Evolutionary conservation across 1,139 yeast species (phyloP), one percentile per base, ranked within the genome.

Genomic region (Suhomyces yuchorum): DNA sequence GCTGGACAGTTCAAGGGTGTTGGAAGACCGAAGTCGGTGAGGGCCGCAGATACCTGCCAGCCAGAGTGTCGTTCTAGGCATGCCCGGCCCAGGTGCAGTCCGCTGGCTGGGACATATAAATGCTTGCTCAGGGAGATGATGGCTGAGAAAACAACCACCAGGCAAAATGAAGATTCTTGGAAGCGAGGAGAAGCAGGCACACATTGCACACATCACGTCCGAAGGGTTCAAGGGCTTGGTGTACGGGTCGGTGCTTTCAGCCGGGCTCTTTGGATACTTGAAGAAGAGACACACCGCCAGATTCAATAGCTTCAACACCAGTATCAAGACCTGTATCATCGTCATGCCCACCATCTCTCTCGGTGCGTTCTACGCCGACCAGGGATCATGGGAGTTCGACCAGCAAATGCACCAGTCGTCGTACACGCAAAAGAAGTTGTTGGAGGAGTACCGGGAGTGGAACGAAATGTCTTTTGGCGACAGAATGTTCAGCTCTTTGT

Each of bases 341-440:
- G 63, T 67, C 19, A 69, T 75, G 70, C 80, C 80, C 24, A 71
- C 79, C 8, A 62, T 74, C 45, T 61, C 73, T 1, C 49, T 66
- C 26, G 67, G 66, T 14, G 78, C 78, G 0, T 73, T 74, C 51
- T 75, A 62, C 62, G 79, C 79, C 20, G 80, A 75, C 56, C 76
- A 72, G 52, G 80, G 80, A 18, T 73, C 79, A n/a, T 70, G 75
- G 57, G 77, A 72, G 51, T 75, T 74, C 52, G 80, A 75, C 56
- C 65, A 69, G 51, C 60, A 60, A 48, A 63, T 73, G 70, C 71
- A 74, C 59, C 63, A 68, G 18, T 60, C 69, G n/a, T 68, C 62
- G 8, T 65, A 67, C 49, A 55, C 58, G 39, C 66, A 68, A 48
- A 51, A 56, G 33, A 60, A 52, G 51, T 42, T 58, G 34, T 39